Evolutionary conservation across 2,329 filamentous ascomycete species (phyloP).

Genomic region (Catunica adiposa): DNA sequence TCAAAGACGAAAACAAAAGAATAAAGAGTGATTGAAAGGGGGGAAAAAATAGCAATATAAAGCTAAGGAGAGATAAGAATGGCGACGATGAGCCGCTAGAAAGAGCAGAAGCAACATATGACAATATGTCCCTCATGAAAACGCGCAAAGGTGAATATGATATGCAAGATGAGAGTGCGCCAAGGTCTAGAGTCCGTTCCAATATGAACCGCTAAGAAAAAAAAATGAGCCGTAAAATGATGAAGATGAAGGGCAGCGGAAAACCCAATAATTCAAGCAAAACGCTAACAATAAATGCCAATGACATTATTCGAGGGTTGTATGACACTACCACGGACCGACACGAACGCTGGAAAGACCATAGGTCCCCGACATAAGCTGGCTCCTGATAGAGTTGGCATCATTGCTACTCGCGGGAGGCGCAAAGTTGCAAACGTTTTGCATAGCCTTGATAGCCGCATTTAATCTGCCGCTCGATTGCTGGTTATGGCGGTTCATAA

Average conservation of each 20-base stretch:
- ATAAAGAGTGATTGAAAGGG: constrained; percentile 19
- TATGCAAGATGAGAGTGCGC: constrained; percentile 5
- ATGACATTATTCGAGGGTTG: neutral
- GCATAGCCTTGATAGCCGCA: constrained; percentile 62
- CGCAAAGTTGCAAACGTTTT: constrained; percentile 55
- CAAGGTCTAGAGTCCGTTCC: neutral
- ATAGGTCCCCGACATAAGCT: constrained; percentile 44
- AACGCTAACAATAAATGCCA: neutral
- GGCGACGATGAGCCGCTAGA: neutral
- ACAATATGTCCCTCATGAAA: neutral
- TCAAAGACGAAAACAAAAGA: constrained; percentile 6
- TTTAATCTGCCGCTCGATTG: constrained; percentile 68
- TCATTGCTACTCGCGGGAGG: constrained; percentile 21
- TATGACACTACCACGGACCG: constrained; percentile 38
- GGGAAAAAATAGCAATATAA: neutral
- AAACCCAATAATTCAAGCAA: neutral
- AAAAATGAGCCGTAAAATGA: constrained; percentile 1
- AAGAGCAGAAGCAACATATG: neutral
- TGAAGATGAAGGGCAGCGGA: neutral
- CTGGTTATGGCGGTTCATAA: constrained; percentile 72
- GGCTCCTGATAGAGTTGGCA: constrained; percentile 42
- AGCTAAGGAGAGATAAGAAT: neutral
- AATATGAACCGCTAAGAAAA: constrained; percentile 3
- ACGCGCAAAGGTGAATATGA: neutral
- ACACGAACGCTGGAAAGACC: constrained; percentile 40